Evolutionary conservation across 805 yeast species (phyloP).

Genomic region (Torulaspora microellipsoides): DNA sequence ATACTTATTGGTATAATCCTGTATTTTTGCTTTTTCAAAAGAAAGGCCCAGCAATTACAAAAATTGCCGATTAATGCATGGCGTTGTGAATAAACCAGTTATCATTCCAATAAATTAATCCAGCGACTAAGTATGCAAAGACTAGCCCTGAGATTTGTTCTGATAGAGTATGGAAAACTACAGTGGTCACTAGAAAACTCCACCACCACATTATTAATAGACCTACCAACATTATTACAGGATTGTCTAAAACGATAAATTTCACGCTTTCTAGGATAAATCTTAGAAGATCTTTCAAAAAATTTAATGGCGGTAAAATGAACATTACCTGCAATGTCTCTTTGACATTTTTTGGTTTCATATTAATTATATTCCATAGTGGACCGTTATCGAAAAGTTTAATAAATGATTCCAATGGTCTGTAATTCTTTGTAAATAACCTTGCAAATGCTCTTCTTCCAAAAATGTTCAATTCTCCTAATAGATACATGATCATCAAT

Average conservation of each 20-base stretch:
- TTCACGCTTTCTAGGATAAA: constrained; percentile 2
- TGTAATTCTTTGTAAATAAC: background rate
- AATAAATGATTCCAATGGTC: background rate
- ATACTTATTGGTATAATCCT: constrained; percentile 59
- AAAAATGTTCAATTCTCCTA: constrained; percentile 49
- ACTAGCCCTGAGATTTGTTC: constrained; percentile 72
- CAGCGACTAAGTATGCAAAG: constrained; percentile 49
- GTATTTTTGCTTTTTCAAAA: constrained; percentile 61
- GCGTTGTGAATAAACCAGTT: constrained; percentile 41
- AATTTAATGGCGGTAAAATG: constrained; percentile 12
- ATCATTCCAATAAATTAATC: constrained; percentile 20
- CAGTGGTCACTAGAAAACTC: constrained; percentile 80
- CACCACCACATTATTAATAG: constrained; percentile 65
- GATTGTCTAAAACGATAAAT: constrained; percentile 23
- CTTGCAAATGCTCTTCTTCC: constrained; percentile 7
- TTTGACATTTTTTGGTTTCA: constrained; percentile 3
- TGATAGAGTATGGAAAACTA: constrained; percentile 73
- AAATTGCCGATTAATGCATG: constrained; percentile 68
- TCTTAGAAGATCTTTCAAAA: background rate
- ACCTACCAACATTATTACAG: constrained; percentile 29
- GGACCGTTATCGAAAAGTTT: constrained; percentile 15
- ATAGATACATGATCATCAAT: constrained; percentile 43
- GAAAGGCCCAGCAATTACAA: constrained; percentile 62
- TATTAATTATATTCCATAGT: constrained; percentile 11
- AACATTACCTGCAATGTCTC: constrained; percentile 7